Evolutionary conservation across 2,329 filamentous ascomycete genomes (phyloP).

Genomic region (Phialophora macrospora): DNA sequence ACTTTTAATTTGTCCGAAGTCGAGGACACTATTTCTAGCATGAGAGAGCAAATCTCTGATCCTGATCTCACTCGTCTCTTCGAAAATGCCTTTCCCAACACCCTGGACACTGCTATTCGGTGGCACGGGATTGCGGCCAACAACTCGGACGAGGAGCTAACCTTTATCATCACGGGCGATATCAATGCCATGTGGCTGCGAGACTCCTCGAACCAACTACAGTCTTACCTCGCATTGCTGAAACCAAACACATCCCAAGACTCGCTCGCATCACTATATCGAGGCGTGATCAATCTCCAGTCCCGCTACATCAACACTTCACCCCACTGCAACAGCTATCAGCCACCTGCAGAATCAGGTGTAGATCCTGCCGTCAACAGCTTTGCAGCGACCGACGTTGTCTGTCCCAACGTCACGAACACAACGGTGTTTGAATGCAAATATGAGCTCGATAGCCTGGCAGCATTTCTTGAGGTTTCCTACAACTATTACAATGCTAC

Average conservation of each 20-base stretch:
- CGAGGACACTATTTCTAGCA: constrained; percentile 7
- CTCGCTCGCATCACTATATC: constrained; percentile 73
- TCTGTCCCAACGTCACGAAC: constrained; percentile 85
- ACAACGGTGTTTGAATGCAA: constrained; percentile 94
- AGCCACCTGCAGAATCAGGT: constrained; percentile 83
- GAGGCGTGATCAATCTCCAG: constrained; percentile 95
- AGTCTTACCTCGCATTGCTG: constrained; percentile 83
- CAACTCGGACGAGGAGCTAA: constrained; percentile 82
- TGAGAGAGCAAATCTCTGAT: constrained; percentile 69
- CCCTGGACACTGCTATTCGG: constrained; percentile 83
- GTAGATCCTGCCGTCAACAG: constrained; percentile 63
- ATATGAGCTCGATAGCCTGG: constrained; percentile 95
- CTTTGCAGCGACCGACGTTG: constrained; percentile 80
- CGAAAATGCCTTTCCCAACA: constrained; percentile 92
- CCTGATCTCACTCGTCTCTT: constrained; percentile 92
- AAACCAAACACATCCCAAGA: constrained; percentile 69
- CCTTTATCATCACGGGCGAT: constrained; percentile 89
- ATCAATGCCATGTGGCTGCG: constrained; percentile 93
- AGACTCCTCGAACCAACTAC: constrained; percentile 87
- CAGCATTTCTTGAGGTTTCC: constrained; percentile 81
- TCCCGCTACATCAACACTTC: constrained; percentile 90
- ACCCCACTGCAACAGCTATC: constrained; percentile 98
- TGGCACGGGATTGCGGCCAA: constrained; percentile 76
- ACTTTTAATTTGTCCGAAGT: constrained; percentile 16
- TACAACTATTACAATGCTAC: constrained; percentile 88